Percentiles rank a stretch among this genome's conserved stretches.
These are phyloP conservation scores for Musa itinerans DNA, from an alignment of 176 grass and related monocot genomes.

Conservation along the genomic window DNA sequence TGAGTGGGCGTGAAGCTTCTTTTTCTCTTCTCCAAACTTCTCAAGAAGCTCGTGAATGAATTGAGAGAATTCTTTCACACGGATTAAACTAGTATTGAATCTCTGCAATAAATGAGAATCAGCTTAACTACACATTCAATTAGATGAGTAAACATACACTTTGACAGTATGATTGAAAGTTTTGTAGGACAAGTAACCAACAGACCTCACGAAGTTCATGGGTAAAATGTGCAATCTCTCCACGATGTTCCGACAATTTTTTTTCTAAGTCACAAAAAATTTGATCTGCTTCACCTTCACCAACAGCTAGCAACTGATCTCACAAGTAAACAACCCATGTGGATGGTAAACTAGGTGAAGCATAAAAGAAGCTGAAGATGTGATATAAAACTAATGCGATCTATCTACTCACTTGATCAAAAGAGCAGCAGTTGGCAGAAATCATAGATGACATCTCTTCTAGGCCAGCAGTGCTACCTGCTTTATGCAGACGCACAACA, in stretches of 20 bases:
- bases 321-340: slow-evolving; percentile 1
- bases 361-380: neutral
- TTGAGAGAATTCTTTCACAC: slow-evolving; percentile 53
- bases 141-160: neutral
- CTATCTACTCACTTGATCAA: slow-evolving; percentile 53
- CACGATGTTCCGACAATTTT: slow-evolving; percentile 53
- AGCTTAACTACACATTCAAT: neutral
- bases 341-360: neutral
- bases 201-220: slow-evolving; percentile 72
- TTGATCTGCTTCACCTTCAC: slow-evolving; percentile 50
- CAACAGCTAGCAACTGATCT: slow-evolving; percentile 60
- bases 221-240: slow-evolving; percentile 61
- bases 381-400: neutral
- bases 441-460: slow-evolving; percentile 69
- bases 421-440: slow-evolving; percentile 56
- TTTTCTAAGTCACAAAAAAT: slow-evolving; percentile 63
- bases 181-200: neutral
- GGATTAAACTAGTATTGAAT: slow-evolving; percentile 52
- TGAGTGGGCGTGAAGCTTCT: slow-evolving; percentile 49
- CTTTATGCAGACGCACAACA: slow-evolving; percentile 81
- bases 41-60: slow-evolving; percentile 58
- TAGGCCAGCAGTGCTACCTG: slow-evolving; percentile 52
- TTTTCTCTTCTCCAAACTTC: slow-evolving; percentile 48
- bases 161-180: neutral
- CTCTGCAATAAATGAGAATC: slow-evolving; percentile 37